Conservation (phyloP, 2,329 filamentous ascomycete species). For the Aspergillus luchuensis region DNA sequence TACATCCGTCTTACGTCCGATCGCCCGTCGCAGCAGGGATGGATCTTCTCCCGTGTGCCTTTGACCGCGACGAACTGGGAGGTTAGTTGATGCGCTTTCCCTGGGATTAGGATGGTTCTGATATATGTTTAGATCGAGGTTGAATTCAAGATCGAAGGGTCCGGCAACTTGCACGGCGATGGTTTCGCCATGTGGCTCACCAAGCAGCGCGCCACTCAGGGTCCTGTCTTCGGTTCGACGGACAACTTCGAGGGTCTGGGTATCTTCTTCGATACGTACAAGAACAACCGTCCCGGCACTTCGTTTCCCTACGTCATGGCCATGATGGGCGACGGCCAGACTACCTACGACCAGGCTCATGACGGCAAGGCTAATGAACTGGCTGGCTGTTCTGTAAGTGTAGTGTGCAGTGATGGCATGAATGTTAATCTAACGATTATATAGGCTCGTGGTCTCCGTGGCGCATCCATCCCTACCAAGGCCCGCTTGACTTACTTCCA, state of each 20-base stretch:
- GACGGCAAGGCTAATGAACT: conserved; percentile 93
- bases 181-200: conserved; percentile 98
- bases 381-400: conserved; percentile 79
- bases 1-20: conserved; percentile 93
- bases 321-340: conserved; percentile 92
- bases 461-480: conserved; percentile 77
- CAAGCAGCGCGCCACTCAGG: conserved; percentile 78
- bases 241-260: conserved; percentile 94
- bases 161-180: conserved; percentile 88
- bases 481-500: conserved; percentile 92
- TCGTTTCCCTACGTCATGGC: conserved; percentile 99
- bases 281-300: conserved; percentile 95
- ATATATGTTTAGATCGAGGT: conserved; percentile 69
- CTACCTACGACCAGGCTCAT: conserved; percentile 85
- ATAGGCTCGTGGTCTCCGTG: conserved; percentile 80
- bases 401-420: not conserved
- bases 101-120: not conserved
- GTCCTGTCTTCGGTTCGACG: conserved; percentile 81
- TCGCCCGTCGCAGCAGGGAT: conserved; percentile 85
- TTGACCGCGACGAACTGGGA: conserved; percentile 99
- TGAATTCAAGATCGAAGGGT: conserved; percentile 90
- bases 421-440: not conserved
- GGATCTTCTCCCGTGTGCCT: conserved; percentile 91
- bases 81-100: conserved; percentile 44
- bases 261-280: conserved; percentile 98